phyloP scores from a whole-genome alignment of 163 green algal genomes.

The Volvox carteri region DNA sequence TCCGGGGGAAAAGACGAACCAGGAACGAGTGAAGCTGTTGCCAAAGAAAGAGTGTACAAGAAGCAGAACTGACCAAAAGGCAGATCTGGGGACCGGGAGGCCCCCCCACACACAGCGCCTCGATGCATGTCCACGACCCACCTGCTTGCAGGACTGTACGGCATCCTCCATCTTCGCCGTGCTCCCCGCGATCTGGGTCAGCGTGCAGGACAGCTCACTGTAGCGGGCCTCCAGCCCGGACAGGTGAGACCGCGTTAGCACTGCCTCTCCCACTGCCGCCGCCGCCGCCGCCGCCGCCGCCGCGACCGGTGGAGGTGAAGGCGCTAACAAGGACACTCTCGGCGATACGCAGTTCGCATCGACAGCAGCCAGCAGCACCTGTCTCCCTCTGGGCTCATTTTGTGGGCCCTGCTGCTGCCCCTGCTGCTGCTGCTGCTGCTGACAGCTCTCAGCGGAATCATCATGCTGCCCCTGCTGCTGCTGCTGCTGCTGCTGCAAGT shows the following conservation, averaged over 20 bases:
- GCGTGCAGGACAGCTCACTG: neutral
- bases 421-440: neutral
- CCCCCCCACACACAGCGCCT: neutral
- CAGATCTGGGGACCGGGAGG: too few species aligned
- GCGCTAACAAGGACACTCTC: neutral
- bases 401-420: conserved; percentile 15
- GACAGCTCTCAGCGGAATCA: neutral
- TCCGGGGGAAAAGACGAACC: neutral
- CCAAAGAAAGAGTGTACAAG: neutral
- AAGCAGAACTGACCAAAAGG: too few species aligned
- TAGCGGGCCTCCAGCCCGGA: neutral
- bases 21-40: neutral
- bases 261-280: neutral
- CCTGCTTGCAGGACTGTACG: conserved; percentile 15
- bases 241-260: neutral
- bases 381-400: neutral
- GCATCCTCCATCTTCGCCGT: conserved; percentile 14
- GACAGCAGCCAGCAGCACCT: neutral
- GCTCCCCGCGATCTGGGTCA: conserved; percentile 19
- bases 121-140: neutral
- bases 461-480: conserved; percentile 6
- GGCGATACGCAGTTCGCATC: neutral
- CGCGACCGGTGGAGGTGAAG: neutral
- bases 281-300: neutral
- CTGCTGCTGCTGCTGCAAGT: neutral